phyloP scores from a whole-genome alignment of 1,139 yeast genomes.

The Candida tetrigidarum region DNA sequence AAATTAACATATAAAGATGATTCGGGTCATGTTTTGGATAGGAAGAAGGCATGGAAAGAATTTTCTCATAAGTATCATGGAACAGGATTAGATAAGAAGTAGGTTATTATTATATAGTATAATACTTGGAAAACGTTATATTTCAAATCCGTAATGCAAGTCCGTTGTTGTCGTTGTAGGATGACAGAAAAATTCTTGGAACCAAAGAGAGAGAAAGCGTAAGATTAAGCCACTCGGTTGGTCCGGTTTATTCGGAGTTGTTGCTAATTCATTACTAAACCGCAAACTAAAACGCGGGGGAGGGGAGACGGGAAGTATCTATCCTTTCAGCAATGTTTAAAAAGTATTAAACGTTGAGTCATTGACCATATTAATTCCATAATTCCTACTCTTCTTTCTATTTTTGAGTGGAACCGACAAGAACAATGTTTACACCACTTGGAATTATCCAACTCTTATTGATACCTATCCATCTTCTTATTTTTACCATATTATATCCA shows the following conservation, averaged over 20 bases:
- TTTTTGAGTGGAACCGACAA: background rate
- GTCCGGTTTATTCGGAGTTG: slow-evolving; percentile 1
- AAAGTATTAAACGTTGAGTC: no score
- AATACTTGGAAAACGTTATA: no score
- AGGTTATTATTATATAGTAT: background rate
- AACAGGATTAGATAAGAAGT: slow-evolving; percentile 22
- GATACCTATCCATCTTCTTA: background rate
- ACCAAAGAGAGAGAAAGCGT: no score
- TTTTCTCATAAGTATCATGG: slow-evolving; percentile 92
- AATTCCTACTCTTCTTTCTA: background rate
- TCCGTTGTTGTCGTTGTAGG: no score
- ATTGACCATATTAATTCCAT: no score
- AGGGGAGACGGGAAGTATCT: background rate
- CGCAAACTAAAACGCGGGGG: background rate
- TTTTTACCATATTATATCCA: slow-evolving; percentile 2
- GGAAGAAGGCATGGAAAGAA: slow-evolving; percentile 84
- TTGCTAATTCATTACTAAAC: slow-evolving; percentile 3
- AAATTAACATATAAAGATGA: slow-evolving; percentile 71
- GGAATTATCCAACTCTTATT: slow-evolving; percentile 1
- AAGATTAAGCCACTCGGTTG: no score
- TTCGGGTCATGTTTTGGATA: slow-evolving; percentile 62
- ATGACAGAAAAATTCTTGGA: no score
- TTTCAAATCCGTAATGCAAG: no score
- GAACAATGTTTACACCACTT: slow-evolving; percentile 1
- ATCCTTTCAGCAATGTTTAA: no score